Conservation (phyloP, 2,329 filamentous ascomycete genomes). For the Aspergillus neoniger region DNA sequence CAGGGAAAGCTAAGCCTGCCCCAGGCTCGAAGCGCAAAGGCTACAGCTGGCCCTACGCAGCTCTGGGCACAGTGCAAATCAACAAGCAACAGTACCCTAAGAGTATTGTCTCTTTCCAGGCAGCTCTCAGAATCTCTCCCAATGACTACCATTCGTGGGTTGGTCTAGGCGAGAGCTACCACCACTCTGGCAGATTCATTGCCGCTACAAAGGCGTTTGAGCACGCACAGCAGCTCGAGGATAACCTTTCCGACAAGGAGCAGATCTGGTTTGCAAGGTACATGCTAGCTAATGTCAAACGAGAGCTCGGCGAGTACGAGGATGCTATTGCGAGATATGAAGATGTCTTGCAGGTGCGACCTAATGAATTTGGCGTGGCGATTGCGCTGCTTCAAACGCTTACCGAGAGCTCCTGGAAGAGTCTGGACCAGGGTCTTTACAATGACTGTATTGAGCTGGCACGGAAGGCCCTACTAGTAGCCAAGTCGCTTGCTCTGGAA, state of each 20-base stretch:
- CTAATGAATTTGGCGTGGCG: slow-evolving; percentile 79
- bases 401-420: slow-evolving; percentile 76
- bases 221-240: slow-evolving; percentile 76
- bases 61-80: slow-evolving; percentile 88
- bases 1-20: slow-evolving; percentile 85
- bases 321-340: slow-evolving; percentile 77
- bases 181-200: slow-evolving; percentile 88
- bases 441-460: slow-evolving; percentile 77
- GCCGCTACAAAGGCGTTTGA: slow-evolving; percentile 91
- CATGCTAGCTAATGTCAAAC: slow-evolving; percentile 92
- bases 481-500: slow-evolving; percentile 60
- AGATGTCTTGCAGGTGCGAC: slow-evolving; percentile 67
- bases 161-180: slow-evolving; percentile 94
- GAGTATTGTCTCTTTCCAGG: slow-evolving; percentile 88
- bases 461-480: slow-evolving; percentile 67
- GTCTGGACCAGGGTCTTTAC: slow-evolving; percentile 80
- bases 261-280: slow-evolving; percentile 96
- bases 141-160: slow-evolving; percentile 95
- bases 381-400: slow-evolving; percentile 87
- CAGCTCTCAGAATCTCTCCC: slow-evolving; percentile 79
- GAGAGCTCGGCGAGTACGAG: slow-evolving; percentile 88
- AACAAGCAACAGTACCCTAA: slow-evolving; percentile 90
- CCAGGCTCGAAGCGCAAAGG: slow-evolving; percentile 92
- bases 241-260: slow-evolving; percentile 57
- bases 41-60: slow-evolving; percentile 93